A percentile compares a stretch with the other conserved stretches of the same genome.
Conservation (phyloP, 371 early-diverging fungal species). For the Mortierella sp. region DNA sequence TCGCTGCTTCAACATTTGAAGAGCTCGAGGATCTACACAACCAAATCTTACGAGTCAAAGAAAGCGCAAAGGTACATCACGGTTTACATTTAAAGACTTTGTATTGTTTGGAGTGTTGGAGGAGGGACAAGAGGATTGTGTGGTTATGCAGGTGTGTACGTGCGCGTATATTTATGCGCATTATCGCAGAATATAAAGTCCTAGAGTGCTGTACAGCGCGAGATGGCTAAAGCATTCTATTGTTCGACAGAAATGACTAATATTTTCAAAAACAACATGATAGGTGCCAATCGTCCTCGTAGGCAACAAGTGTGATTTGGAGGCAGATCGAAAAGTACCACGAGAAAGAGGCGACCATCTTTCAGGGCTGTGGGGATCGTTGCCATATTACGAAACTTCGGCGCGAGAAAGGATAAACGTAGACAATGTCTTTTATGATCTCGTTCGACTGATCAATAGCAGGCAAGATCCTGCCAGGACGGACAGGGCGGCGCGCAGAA, state of each 20-base stretch:
- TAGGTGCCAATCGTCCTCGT: slow-evolving; percentile 90
- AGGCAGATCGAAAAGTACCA: slow-evolving; percentile 81
- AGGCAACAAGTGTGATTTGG: slow-evolving; percentile 91
- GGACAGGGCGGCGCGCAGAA: slow-evolving; percentile 13
- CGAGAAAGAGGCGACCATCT: slow-evolving; percentile 74
- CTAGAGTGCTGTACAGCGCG: neutral
- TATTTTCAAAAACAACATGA: neutral
- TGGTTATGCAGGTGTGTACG: neutral
- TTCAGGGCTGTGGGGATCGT: slow-evolving; percentile 78
- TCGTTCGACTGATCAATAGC: slow-evolving; percentile 71
- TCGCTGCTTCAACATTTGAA: slow-evolving; percentile 84
- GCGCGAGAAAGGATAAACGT: slow-evolving; percentile 88
- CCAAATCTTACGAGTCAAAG: slow-evolving; percentile 88
- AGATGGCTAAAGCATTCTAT: neutral
- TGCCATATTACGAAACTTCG: slow-evolving; percentile 88
- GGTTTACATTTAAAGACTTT: neutral
- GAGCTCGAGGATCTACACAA: slow-evolving; percentile 83
- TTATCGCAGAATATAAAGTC: too few species aligned
- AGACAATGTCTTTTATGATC: slow-evolving; percentile 78
- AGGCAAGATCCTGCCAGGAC: slow-evolving; percentile 45
- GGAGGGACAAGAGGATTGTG: neutral
- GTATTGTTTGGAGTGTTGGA: too few species aligned
- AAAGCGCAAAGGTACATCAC: slow-evolving; percentile 77
- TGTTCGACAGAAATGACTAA: neutral
- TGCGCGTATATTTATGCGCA: neutral